Evolutionary conservation across 192 early-diverging fungal species (phyloP).

Genomic region (Geranomyces variabilis): DNA sequence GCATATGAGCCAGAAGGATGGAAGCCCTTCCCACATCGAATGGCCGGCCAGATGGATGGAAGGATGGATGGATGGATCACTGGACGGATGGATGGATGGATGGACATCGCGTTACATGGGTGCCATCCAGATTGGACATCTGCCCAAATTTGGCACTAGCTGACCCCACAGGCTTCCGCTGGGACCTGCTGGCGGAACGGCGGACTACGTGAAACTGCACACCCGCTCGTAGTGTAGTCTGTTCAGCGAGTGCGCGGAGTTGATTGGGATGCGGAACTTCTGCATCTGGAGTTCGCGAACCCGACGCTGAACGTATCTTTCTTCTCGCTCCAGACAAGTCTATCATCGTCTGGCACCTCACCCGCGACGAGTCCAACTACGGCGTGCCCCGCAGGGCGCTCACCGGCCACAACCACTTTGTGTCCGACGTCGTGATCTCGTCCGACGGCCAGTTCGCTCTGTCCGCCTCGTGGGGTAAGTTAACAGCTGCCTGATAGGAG

Average conservation of each 20-base stretch:
- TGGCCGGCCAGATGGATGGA: conserved; percentile 24
- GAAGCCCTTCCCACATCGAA: background rate
- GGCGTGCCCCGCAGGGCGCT: conserved; percentile 89
- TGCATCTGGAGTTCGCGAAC: too few species aligned
- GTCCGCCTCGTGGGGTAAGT: conserved; percentile 90
- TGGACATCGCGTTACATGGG: background rate
- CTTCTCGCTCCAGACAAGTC: conserved; percentile 79
- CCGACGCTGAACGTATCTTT: background rate
- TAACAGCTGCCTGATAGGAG: background rate
- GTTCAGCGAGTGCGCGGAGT: too few species aligned
- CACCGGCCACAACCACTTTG: conserved; percentile 99
- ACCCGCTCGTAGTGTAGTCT: too few species aligned
- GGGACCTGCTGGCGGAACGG: too few species aligned
- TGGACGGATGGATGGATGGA: conserved; percentile 32
- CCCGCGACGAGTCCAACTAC: conserved; percentile 84
- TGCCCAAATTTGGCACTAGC: background rate
- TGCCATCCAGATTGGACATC: background rate
- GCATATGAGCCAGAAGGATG: too few species aligned
- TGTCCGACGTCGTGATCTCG: conserved; percentile 97
- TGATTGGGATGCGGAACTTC: too few species aligned
- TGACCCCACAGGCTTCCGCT: too few species aligned
- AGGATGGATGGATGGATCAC: conserved; percentile 27
- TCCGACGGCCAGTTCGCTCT: conserved; percentile 98
- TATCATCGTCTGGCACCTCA: conserved; percentile 97
- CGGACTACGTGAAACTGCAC: too few species aligned